Evolutionary conservation across 768 basidiomycete genomes (phyloP).

Genomic region (Lyophyllum semitale): DNA sequence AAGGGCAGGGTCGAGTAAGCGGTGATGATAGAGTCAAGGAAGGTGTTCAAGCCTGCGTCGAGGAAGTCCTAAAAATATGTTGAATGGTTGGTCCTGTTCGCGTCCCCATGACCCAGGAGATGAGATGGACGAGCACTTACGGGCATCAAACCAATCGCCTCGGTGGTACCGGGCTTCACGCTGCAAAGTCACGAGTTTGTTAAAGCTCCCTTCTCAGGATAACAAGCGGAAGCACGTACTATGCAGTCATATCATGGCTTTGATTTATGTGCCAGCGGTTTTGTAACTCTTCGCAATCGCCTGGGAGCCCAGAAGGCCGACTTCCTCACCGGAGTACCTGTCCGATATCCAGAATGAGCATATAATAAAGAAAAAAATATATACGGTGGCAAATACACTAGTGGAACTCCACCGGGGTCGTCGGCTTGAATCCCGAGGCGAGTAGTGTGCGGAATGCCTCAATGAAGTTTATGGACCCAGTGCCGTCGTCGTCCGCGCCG

Average conservation of each 20-base stretch:
- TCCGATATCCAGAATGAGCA: neutral
- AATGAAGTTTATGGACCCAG: conserved; percentile 48
- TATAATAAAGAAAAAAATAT: neutral
- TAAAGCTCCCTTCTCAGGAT: conserved; percentile 5
- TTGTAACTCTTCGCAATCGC: conserved; percentile 51
- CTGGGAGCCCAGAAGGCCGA: conserved; percentile 49
- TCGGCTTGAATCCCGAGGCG: conserved; percentile 39
- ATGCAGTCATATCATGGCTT: conserved; percentile 45
- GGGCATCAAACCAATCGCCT: conserved; percentile 36
- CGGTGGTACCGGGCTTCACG: conserved; percentile 44
- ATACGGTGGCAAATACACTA: conserved; percentile 31
- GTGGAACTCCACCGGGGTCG: conserved; percentile 47
- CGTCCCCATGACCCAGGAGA: neutral
- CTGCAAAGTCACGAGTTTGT: conserved; percentile 27
- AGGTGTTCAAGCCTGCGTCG: conserved; percentile 38
- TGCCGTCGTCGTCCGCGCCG: conserved; percentile 42
- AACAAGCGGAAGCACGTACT: conserved; percentile 22
- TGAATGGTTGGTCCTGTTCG: neutral
- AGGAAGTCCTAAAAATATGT: conserved; percentile 25
- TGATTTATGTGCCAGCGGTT: conserved; percentile 38
- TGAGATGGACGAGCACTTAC: conserved; percentile 13
- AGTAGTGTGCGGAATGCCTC: conserved; percentile 45
- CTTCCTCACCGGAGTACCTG: conserved; percentile 43
- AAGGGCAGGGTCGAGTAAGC: conserved; percentile 43
- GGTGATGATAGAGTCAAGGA: conserved; percentile 41